Conservation (phyloP, 768 basidiomycete genomes). For the Hortiboletus campestris region DNA sequence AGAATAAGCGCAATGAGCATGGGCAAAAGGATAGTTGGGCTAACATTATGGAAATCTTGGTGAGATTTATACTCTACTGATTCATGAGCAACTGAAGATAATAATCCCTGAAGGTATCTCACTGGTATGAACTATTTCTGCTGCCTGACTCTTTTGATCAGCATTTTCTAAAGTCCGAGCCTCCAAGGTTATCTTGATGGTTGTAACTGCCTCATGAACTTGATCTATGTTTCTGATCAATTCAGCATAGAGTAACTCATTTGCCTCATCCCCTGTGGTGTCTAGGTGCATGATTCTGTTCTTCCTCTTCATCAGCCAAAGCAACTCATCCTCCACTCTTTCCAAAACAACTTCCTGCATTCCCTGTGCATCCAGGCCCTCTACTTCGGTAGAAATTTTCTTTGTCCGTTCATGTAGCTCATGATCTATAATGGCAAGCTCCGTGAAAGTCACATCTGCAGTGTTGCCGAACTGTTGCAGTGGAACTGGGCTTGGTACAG, state of each 20-base stretch:
- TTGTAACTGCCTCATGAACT: background rate
- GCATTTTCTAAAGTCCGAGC: background rate
- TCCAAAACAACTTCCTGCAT: background rate
- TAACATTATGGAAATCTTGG: background rate
- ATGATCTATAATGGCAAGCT: background rate
- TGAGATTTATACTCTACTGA: background rate
- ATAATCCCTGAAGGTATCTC: background rate
- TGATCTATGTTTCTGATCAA: background rate
- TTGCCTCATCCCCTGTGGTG: background rate
- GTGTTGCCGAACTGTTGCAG: too few species aligned
- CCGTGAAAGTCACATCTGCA: too few species aligned
- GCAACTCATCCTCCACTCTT: background rate
- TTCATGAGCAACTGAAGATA: background rate
- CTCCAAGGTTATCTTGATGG: background rate
- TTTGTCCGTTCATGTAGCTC: background rate
- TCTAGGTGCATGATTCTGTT: background rate
- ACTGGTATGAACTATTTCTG: background rate
- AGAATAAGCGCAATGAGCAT: background rate
- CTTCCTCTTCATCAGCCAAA: background rate
- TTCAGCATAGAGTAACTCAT: background rate
- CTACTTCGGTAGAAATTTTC: background rate
- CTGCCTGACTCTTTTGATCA: background rate
- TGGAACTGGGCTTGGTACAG: too few species aligned
- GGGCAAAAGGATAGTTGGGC: background rate
- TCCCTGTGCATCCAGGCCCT: background rate